Evolutionary conservation across 2,329 filamentous ascomycete genomes (phyloP), one percentile per base, ranked within the genome.

Genomic region (Purpureocillium lavendulum): DNA sequence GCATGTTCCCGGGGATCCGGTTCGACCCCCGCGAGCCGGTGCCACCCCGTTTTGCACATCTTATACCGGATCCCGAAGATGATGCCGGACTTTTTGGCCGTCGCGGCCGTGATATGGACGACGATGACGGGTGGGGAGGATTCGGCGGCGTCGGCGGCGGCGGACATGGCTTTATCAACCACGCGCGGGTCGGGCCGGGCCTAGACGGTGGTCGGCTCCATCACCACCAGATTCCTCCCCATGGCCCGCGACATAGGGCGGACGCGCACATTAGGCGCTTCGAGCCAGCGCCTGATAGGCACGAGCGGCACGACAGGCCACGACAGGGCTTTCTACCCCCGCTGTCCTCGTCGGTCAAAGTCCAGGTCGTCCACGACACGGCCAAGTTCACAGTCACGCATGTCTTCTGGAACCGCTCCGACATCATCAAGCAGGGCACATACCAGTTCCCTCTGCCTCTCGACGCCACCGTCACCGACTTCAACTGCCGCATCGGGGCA

Each of bases 11-110:
- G 5, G 39, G 38, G 15, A 43, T 43, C 24, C 18, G 13, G 16
- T 43, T 35, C 34, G 41, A 43, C 32, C 41, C 38, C 24, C 39
- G 39, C 18, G 41, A 43, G 11, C 41, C 41, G 15, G 4, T 43
- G 18, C 41, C 41, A 17, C 39, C 39, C 14, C 33, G 35, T 26
- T 36, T 40, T 16, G 28, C 32, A 9, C 38, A 35, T 15, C 33
- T 30, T 4, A 21, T 16, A 3, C 21, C 12, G 7, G 14, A 30
- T 10, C 12, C 30, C 10, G 28, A 35, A 7, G 8, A 31, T 13
- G 24, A n/a, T 14, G 14, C 24, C 2, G 29, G 29, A 7, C 4
- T 13, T 12, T 30, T 30, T 30, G n/a, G n/a, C 29, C 29, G 29
- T 30, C 12, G 29, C 5, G 12, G 13, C 13, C 29, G 29, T 29